Evolutionary conservation across 73 alveolate genomes (phyloP).

Genomic region (Paraurostyla sp.): DNA sequence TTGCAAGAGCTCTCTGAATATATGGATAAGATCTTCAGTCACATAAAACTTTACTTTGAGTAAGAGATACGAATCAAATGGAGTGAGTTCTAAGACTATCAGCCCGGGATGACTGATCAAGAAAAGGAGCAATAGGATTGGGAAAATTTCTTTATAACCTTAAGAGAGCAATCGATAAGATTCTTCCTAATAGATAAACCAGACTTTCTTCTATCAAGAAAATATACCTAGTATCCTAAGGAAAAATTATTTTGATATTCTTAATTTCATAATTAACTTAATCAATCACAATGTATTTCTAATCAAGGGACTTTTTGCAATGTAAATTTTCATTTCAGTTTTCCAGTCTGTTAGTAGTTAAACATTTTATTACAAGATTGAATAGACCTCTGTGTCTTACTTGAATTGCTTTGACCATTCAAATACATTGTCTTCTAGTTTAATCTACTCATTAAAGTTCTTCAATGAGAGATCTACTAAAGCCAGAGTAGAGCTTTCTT

Average conservation of each 20-base stretch:
- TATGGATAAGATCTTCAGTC: slow-evolving; percentile 4
- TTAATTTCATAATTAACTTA: neutral
- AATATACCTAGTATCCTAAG: neutral
- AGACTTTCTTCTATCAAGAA: slow-evolving; percentile 1
- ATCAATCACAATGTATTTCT: slow-evolving; percentile 3
- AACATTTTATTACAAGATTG: neutral
- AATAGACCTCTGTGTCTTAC: slow-evolving; percentile 46
- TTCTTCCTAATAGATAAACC: slow-evolving; percentile 24
- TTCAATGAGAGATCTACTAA: neutral
- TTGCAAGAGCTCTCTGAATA: neutral
- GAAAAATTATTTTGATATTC: slow-evolving; percentile 38
- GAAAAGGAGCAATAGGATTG: slow-evolving; percentile 34
- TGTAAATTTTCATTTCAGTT: slow-evolving; percentile 52
- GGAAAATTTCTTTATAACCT: neutral
- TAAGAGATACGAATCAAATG: slow-evolving; percentile 19
- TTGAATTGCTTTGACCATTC: slow-evolving; percentile 48
- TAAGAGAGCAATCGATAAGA: slow-evolving; percentile 34
- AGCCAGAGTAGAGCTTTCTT: neutral
- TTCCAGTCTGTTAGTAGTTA: slow-evolving; percentile 64
- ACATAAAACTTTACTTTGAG: slow-evolving; percentile 22
- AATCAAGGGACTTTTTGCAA: slow-evolving; percentile 48
- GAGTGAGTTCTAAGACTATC: slow-evolving; percentile 12
- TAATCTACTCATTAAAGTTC: slow-evolving; percentile 36
- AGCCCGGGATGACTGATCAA: neutral
- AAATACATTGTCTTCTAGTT: slow-evolving; percentile 47